Evolutionary conservation across 371 early-diverging fungal genomes (phyloP).

Genomic region (Apophysomyces sp.): DNA sequence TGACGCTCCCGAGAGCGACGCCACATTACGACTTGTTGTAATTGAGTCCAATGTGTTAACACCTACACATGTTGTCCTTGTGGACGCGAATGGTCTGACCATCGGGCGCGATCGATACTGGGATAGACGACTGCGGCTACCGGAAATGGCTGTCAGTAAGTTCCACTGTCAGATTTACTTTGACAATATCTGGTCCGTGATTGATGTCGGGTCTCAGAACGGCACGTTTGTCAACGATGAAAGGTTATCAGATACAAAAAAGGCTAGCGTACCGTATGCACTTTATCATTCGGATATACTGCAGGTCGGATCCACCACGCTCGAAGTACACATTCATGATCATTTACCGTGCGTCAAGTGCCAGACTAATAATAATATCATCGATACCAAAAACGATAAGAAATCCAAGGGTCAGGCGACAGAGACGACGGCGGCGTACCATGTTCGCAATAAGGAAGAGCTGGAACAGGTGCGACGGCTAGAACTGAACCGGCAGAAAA

Average conservation of each 20-base stretch:
- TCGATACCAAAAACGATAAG: conserved; percentile 13
- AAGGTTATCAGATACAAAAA: conserved; percentile 33
- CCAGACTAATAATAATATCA: conserved; percentile 8
- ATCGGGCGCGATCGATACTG: conserved; percentile 41
- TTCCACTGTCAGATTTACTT: conserved; percentile 41
- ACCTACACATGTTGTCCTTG: conserved; percentile 23
- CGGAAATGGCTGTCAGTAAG: conserved; percentile 46
- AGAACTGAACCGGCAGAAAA: conserved; percentile 1
- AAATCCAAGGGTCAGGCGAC: background rate
- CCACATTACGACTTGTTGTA: conserved; percentile 31
- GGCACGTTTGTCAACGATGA: conserved; percentile 41
- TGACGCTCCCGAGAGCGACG: conserved; percentile 18
- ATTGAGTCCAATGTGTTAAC: conserved; percentile 25
- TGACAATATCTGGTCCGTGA: conserved; percentile 23
- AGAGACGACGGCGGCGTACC: background rate
- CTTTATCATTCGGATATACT: conserved; percentile 31
- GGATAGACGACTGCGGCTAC: conserved; percentile 37
- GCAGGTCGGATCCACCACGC: conserved; percentile 28
- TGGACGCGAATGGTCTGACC: conserved; percentile 39
- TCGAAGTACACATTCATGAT: conserved; percentile 38
- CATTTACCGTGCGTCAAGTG: conserved; percentile 36
- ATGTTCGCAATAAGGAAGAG: background rate
- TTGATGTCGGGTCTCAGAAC: conserved; percentile 44
- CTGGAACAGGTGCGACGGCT: background rate
- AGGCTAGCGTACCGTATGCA: conserved; percentile 28